A percentile compares a stretch with the other conserved stretches of the same genome.
Evolutionary conservation across 345 rosid genomes (phyloP).

Genomic region (Euphorbia tirucalli): DNA sequence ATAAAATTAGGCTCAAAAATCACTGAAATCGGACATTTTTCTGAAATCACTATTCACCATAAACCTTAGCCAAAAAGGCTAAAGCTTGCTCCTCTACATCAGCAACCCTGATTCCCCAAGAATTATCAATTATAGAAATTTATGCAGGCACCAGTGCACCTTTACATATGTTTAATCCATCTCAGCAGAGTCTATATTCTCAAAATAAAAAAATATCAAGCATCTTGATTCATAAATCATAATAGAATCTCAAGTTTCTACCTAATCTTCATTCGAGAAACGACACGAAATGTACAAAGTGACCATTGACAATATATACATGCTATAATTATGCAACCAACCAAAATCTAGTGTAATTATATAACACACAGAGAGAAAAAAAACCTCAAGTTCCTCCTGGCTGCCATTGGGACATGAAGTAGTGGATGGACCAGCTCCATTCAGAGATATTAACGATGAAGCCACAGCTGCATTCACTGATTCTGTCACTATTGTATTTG

Average conservation of each 20-base stretch:
- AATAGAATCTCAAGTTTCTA: too few relatives aligned
- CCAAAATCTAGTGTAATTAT: neutral
- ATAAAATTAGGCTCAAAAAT: too few relatives aligned
- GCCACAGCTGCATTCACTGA: slow-evolving; percentile 24
- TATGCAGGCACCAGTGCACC: too few relatives aligned
- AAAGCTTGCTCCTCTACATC: too few relatives aligned
- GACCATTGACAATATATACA: neutral
- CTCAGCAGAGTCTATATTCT: neutral
- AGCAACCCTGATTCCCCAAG: neutral
- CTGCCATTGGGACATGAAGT: slow-evolving; percentile 29
- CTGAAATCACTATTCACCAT: too few relatives aligned
- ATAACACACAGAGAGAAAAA: slow-evolving; percentile 3
- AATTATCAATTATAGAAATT: neutral
- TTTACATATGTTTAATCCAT: neutral
- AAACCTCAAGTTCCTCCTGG: slow-evolving; percentile 93
- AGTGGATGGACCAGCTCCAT: slow-evolving; percentile 37
- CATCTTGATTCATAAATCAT: too few relatives aligned
- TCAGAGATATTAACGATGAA: slow-evolving; percentile 32
- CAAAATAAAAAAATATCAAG: neutral
- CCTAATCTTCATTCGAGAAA: too few relatives aligned
- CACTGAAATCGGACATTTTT: too few relatives aligned
- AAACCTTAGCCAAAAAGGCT: too few relatives aligned
- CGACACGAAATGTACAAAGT: neutral
- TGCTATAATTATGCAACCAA: neutral
- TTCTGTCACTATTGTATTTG: slow-evolving; percentile 13